phyloP scores from a whole-genome alignment of 108 stramenopile species.

The Cyclotella cryptica region DNA sequence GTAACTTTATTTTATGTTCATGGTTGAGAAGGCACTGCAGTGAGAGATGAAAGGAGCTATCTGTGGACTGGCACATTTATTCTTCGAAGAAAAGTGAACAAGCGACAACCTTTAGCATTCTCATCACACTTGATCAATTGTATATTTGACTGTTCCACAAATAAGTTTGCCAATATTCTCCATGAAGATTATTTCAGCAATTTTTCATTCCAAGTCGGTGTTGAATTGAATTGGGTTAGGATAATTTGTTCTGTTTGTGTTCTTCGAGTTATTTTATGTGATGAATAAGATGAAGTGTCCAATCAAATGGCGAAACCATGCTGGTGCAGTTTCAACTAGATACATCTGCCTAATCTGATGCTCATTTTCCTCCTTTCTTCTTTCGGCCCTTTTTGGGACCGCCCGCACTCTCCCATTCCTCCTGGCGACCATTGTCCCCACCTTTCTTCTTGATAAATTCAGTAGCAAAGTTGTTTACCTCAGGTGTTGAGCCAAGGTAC shows the following conservation, averaged over 20 bases:
- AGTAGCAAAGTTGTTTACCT: conserved; percentile 94
- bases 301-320: neutral
- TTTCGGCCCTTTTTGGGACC: conserved; percentile 74
- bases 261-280: conserved; percentile 13
- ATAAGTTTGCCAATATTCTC: no score
- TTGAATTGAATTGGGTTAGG: neutral
- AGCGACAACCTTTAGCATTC: no score
- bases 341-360: conserved; percentile 7
- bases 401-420: conserved; percentile 83
- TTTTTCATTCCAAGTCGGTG: no score
- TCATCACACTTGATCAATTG: no score
- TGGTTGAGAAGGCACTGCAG: no score
- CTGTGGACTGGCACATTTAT: no score
- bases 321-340: conserved; percentile 4
- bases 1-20: no score
- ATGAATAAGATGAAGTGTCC: conserved; percentile 23
- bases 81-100: no score
- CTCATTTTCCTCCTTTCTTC: conserved; percentile 68
- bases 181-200: no score
- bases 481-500: conserved; percentile 91
- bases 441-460: conserved; percentile 93
- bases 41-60: no score
- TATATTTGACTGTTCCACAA: no score
- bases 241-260: neutral
- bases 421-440: conserved; percentile 69